Evolutionary conservation across 2,329 filamentous ascomycete genomes (phyloP).

Genomic region (Tothia fuscella): DNA sequence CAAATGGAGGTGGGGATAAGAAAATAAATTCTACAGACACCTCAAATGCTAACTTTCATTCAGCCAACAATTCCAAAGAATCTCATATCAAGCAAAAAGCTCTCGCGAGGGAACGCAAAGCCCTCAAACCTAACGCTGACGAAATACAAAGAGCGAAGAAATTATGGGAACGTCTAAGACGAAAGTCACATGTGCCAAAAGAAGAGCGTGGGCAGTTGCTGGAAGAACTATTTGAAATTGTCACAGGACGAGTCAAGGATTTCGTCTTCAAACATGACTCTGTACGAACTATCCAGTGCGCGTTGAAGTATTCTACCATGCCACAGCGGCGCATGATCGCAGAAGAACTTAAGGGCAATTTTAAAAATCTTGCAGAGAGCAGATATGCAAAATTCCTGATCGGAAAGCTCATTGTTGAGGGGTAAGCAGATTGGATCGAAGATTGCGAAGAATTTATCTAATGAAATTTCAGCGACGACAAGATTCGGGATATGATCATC

Average conservation of each 20-base stretch:
- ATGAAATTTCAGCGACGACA: conserved; percentile 47
- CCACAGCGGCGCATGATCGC: conserved; percentile 81
- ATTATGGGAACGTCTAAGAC: conserved; percentile 85
- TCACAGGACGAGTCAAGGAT: conserved; percentile 82
- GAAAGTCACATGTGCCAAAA: conserved; percentile 84
- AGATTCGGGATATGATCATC: conserved; percentile 79
- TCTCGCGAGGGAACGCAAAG: conserved; percentile 76
- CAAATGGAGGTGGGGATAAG: neutral
- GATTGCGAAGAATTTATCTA: neutral
- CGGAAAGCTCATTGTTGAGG: conserved; percentile 88
- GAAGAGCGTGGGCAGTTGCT: conserved; percentile 82
- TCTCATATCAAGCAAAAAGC: conserved; percentile 88
- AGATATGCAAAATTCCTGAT: conserved; percentile 96
- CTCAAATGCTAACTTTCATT: conserved; percentile 41
- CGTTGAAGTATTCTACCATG: conserved; percentile 84
- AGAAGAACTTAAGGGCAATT: conserved; percentile 72
- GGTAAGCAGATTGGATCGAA: conserved; percentile 19
- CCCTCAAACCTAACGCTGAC: conserved; percentile 85
- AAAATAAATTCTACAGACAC: conserved; percentile 42
- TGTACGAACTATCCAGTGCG: conserved; percentile 91
- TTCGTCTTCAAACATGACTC: conserved; percentile 98
- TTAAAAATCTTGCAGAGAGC: conserved; percentile 77
- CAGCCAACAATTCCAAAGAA: conserved; percentile 63
- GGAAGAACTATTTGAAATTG: conserved; percentile 79
- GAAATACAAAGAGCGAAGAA: conserved; percentile 84